Conservation (phyloP, 345 rosid species). For the Syzygium oleosum region DNA sequence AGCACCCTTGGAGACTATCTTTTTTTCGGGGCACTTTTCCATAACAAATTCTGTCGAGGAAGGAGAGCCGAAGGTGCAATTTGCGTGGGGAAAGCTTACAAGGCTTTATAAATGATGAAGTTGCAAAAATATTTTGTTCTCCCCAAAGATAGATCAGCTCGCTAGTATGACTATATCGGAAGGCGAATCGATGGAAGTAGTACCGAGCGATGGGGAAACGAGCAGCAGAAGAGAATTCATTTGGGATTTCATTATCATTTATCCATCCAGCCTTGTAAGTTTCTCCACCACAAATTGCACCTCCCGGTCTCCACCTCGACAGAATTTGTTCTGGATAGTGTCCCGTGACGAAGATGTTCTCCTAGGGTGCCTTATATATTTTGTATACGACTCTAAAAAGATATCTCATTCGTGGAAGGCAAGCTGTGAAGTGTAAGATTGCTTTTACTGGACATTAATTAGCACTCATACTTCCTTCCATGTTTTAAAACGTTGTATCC, state of each 20-base stretch:
- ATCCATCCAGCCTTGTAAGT: background rate
- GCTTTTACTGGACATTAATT: background rate
- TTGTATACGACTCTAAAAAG: background rate
- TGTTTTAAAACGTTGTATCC: background rate
- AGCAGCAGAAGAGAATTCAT: background rate
- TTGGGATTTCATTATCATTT: background rate
- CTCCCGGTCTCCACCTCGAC: background rate
- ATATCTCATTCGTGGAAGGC: background rate
- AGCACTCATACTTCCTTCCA: background rate
- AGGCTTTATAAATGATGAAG: background rate
- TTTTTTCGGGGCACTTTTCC: background rate
- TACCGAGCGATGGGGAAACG: background rate
- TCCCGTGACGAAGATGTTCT: background rate
- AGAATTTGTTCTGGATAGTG: background rate
- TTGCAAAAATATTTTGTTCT: background rate
- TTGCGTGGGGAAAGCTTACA: background rate
- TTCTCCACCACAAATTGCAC: background rate
- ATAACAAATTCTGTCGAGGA: background rate
- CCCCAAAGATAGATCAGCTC: background rate
- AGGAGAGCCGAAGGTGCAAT: background rate
- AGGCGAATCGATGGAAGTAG: background rate
- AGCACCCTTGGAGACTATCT: background rate
- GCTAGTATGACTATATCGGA: background rate
- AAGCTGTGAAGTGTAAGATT: background rate
- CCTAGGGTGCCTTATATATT: background rate